Base-by-base conservation (phyloP, 441 rosid species). In the Adansonia madagascariensis region DNA sequence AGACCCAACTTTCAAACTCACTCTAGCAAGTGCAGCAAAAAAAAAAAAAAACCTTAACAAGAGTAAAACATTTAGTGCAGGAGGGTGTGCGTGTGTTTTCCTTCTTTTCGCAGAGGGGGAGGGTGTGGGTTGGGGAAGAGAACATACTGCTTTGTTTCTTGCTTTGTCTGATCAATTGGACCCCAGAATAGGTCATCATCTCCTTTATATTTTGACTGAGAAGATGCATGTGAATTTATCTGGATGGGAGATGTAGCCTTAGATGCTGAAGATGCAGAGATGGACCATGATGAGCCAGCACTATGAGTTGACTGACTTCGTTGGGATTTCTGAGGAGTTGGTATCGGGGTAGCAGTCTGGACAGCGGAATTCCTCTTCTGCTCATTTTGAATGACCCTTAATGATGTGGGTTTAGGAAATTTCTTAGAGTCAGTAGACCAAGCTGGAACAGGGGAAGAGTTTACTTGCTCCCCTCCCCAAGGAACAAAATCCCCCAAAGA, bases 371-470 rank as follows among this genome's bases (percentile, higher is more conserved):
- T 81, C 87, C 44, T 97, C 87, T 88, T 92, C 85, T 97, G 99
- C 88, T 97, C 98, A 85, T 85, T 97, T 73, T 71, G 92, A 71
- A 97, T 97, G 80, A 94, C 99, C 81, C 99, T 87, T 75, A 97
- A 88, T 73, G 98, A 92, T 78, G 92, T 82, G 55, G 97, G 90
- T 76, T 89, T 97, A 4, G 86, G 46, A 64, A 82, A 64, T 82
- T 90, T 97, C 77, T 87, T 90, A 10, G 96, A 84, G 44, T 88
- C 98, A 59, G 87, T 81, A 72, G 96, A 93, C 99, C 99, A 97
- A 49, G 97, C 99, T 62, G 92, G 92, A 50, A 87, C 88, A 57
- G 91, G 88, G 62, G 93, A 76, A 81, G 84, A 68, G 80, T 78
- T 86, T 8, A 77, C 79, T 35, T 91, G 60, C 76, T 90, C 98